phyloP scores from a whole-genome alignment of 768 basidiomycete species.

The Pleurotus ostreatus region DNA sequence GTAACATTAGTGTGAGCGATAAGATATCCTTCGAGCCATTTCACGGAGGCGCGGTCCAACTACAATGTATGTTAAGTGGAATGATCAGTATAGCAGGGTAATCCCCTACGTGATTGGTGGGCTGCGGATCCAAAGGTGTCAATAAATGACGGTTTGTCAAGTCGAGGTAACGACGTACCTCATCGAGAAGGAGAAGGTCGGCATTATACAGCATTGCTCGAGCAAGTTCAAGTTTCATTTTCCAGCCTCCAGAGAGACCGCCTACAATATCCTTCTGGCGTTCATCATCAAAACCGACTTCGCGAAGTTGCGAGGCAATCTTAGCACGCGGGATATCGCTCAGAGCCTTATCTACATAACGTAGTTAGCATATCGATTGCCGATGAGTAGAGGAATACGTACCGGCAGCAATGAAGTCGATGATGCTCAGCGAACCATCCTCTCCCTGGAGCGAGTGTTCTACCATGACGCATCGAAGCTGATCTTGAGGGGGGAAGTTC shows the following conservation, averaged over 20 bases:
- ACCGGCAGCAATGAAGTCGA: slow-evolving; percentile 91
- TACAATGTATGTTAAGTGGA: slow-evolving; percentile 20
- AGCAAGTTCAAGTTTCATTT: slow-evolving; percentile 97
- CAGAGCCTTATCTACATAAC: slow-evolving; percentile 61
- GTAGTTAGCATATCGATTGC: not conserved
- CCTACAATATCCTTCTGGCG: slow-evolving; percentile 84
- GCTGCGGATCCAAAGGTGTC: slow-evolving; percentile 37
- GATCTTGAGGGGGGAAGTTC: slow-evolving; percentile 87
- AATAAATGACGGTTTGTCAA: slow-evolving; percentile 10
- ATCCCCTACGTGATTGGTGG: slow-evolving; percentile 81
- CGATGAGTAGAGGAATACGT: slow-evolving; percentile 17
- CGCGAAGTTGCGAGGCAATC: slow-evolving; percentile 74
- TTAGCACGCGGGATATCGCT: slow-evolving; percentile 56
- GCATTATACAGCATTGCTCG: slow-evolving; percentile 97
- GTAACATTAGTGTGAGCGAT: slow-evolving; percentile 79
- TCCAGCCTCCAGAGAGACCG: slow-evolving; percentile 95
- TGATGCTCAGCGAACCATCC: slow-evolving; percentile 74
- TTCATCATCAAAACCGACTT: slow-evolving; percentile 88
- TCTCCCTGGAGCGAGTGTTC: slow-evolving; percentile 96
- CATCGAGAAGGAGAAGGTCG: slow-evolving; percentile 79
- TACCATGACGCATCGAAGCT: slow-evolving; percentile 92
- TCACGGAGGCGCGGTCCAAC: slow-evolving; percentile 81
- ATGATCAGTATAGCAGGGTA: slow-evolving; percentile 13
- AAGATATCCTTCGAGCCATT: slow-evolving; percentile 91
- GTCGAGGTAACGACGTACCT: slow-evolving; percentile 39